These are phyloP conservation scores for Neofusicoccum sp. DNA, from an alignment of 2,329 filamentous ascomycete species.

Conservation along the genomic window DNA sequence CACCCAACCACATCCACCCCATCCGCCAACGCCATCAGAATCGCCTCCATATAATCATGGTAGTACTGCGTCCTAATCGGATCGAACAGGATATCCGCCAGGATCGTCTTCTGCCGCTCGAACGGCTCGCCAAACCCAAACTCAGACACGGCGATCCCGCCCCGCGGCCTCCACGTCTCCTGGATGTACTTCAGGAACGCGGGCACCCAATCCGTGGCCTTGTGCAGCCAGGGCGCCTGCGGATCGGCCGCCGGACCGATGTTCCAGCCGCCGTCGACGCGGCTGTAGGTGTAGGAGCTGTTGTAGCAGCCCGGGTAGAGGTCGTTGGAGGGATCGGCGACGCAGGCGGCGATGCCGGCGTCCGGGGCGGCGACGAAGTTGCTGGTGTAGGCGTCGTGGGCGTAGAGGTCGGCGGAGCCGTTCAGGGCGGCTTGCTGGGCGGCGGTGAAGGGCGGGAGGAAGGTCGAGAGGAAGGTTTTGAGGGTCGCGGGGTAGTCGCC, in stretches of 20 bases:
- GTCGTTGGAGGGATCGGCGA: constrained; percentile 32
- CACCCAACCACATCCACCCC: constrained; percentile 36
- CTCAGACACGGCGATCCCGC: constrained; percentile 36
- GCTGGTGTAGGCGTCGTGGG: constrained; percentile 37
- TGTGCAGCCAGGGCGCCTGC: constrained; percentile 35
- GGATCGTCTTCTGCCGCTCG: constrained; percentile 31
- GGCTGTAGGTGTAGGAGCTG: constrained; percentile 31
- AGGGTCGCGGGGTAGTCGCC: constrained; percentile 45
- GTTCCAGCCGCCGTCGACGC: constrained; percentile 28
- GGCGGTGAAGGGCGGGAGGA: constrained; percentile 33
- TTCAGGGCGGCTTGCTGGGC: constrained; percentile 32
- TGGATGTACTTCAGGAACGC: constrained; percentile 35
- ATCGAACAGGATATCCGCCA: constrained; percentile 32
- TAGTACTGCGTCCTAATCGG: constrained; percentile 32
- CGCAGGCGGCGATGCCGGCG: constrained; percentile 38
- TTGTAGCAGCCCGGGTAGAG: constrained; percentile 37
- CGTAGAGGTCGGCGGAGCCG: constrained; percentile 37
- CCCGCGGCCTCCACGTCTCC: constrained; percentile 30
- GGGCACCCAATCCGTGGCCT: constrained; percentile 36
- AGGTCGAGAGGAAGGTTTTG: constrained; percentile 34
- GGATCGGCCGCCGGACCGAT: constrained; percentile 35
- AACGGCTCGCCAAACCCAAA: constrained; percentile 39
- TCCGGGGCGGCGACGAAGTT: constrained; percentile 36
- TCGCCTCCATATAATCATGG: constrained; percentile 32
- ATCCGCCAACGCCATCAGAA: constrained; percentile 35